Percentiles rank a stretch among this genome's conserved stretches.
These are phyloP conservation scores for Zasmidium angulare DNA, from an alignment of 2,329 filamentous ascomycete species.

Conservation along the genomic window DNA sequence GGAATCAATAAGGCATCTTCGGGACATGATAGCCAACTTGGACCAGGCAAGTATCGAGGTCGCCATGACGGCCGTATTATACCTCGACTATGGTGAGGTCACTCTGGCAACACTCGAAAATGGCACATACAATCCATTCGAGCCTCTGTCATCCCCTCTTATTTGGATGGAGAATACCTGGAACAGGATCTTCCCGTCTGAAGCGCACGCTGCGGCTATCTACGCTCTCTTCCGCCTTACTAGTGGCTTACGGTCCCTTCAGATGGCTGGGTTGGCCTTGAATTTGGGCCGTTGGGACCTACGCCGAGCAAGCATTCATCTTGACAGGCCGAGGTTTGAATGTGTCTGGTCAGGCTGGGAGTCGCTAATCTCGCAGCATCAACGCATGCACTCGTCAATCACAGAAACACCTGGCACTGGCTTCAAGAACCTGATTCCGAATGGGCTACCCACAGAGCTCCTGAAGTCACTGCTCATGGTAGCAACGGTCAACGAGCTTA, in stretches of 20 bases:
- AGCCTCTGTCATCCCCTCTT: neutral
- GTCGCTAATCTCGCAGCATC: neutral
- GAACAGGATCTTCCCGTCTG: neutral
- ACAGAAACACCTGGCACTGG: neutral
- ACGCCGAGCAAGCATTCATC: neutral
- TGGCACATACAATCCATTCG: neutral
- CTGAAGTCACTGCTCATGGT: neutral
- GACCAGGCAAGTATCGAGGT: neutral
- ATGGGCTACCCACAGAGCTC: neutral
- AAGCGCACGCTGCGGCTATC: neutral
- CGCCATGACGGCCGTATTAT: neutral
- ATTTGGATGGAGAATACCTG: neutral
- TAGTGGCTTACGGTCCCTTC: neutral
- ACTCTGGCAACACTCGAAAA: neutral
- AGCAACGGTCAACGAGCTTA: neutral
- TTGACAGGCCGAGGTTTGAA: neutral
- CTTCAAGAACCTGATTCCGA: neutral
- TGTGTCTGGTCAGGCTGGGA: neutral
- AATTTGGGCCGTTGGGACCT: neutral
- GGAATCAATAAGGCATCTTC: neutral
- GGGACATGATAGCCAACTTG: neutral
- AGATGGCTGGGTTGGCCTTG: neutral
- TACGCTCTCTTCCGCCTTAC: neutral
- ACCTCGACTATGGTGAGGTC: neutral
- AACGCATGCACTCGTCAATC: neutral